Evolutionary conservation across 2,329 filamentous ascomycete species (phyloP).

Genomic region (Fusarium sp.): DNA sequence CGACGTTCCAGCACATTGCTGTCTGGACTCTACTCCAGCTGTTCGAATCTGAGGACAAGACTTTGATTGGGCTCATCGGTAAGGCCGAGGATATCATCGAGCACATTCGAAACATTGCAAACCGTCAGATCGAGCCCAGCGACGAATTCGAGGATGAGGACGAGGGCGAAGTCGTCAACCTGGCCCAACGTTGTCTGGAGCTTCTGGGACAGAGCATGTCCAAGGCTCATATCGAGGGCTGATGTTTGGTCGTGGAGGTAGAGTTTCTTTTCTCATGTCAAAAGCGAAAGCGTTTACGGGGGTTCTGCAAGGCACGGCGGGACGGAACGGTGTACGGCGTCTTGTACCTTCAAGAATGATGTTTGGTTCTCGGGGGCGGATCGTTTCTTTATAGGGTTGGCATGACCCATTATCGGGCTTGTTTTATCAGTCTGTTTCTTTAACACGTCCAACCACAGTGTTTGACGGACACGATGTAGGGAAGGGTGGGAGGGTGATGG

Average conservation of each 20-base stretch:
- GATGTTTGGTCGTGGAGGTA: conserved; percentile 34
- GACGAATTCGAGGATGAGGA: conserved; percentile 90
- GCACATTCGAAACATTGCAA: conserved; percentile 91
- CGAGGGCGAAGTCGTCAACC: conserved; percentile 90
- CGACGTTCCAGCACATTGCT: conserved; percentile 98
- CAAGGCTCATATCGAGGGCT: conserved; percentile 87
- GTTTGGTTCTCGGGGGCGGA: conserved; percentile 35
- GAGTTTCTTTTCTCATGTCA: conserved; percentile 39
- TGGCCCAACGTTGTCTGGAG: conserved; percentile 91
- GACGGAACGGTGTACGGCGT: conserved; percentile 47
- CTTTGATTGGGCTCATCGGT: conserved; percentile 87
- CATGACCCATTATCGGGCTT: conserved; percentile 34
- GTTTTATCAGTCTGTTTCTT: conserved; percentile 29
- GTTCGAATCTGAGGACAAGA: conserved; percentile 93
- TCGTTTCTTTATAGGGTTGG: conserved; percentile 39
- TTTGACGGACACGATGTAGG: conserved; percentile 27
- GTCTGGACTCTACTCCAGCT: conserved; percentile 98
- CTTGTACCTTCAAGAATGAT: conserved; percentile 43
- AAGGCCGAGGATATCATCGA: conserved; percentile 91
- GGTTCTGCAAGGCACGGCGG: conserved; percentile 29
- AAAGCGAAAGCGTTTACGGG: conserved; percentile 44
- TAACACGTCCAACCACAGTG: conserved; percentile 32
- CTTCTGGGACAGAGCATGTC: conserved; percentile 80
- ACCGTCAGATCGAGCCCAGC: conserved; percentile 88
- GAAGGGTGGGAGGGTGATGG: conserved; percentile 10